Percentiles rank a stretch among this genome's conserved stretches.
phyloP scores from a whole-genome alignment of 1,284 basidiomycete species.

The Leucoagaricus sp. region DNA sequence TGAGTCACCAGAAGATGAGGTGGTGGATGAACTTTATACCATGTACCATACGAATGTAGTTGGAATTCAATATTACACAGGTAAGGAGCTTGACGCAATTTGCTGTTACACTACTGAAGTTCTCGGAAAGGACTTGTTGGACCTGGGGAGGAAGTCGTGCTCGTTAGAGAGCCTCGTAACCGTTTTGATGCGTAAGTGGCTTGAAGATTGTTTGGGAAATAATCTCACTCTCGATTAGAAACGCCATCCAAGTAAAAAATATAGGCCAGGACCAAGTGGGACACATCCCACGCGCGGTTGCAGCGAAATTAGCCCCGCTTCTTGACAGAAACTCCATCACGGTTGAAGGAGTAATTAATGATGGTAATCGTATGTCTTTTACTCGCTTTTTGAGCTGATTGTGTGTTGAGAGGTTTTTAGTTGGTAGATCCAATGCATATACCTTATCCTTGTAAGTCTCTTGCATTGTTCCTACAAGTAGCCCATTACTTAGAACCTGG shows the following conservation, averaged over 20 bases:
- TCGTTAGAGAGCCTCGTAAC: slow-evolving; percentile 72
- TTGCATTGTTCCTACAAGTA: not conserved
- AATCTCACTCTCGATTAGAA: slow-evolving; percentile 38
- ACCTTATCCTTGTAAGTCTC: slow-evolving; percentile 60
- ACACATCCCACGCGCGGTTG: slow-evolving; percentile 70
- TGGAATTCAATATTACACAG: slow-evolving; percentile 81
- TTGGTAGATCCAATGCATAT: slow-evolving; percentile 45
- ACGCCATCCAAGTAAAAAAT: slow-evolving; percentile 81
- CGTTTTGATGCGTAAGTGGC: slow-evolving; percentile 58
- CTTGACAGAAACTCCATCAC: slow-evolving; percentile 65
- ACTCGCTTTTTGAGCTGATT: not conserved
- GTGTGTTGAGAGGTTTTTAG: slow-evolving; percentile 27
- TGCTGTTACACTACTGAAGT: not conserved
- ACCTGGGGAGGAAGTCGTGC: slow-evolving; percentile 73
- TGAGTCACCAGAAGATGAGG: slow-evolving; percentile 47
- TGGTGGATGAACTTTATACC: slow-evolving; percentile 66
- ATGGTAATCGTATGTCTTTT: slow-evolving; percentile 64
- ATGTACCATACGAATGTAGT: slow-evolving; percentile 65
- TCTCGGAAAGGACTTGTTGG: slow-evolving; percentile 68
- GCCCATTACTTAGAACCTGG: slow-evolving; percentile 5
- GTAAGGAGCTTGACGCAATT: slow-evolving; percentile 30
- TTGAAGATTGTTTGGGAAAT: slow-evolving; percentile 13
- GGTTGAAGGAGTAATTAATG: slow-evolving; percentile 75
- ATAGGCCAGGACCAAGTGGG: slow-evolving; percentile 76
- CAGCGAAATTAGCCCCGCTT: slow-evolving; percentile 63